These are phyloP conservation scores for Leccinum sublutescens DNA, from an alignment of 768 basidiomycete genomes.

Conservation along the genomic window DNA sequence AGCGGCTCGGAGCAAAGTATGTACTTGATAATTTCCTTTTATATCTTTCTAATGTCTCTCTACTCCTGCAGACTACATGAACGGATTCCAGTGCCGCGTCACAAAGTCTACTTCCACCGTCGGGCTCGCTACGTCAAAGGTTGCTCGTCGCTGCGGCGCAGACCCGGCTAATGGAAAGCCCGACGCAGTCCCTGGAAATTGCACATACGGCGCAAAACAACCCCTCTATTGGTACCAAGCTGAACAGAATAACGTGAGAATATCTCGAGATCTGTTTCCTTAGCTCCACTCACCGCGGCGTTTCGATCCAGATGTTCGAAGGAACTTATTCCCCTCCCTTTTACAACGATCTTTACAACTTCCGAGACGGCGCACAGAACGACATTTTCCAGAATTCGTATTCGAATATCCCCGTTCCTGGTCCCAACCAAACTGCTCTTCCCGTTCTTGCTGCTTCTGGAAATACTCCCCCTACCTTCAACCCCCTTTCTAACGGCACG, in stretches of 20 bases:
- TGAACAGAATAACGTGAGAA: slow-evolving; percentile 58
- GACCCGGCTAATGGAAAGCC: slow-evolving; percentile 49
- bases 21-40: slow-evolving; percentile 19
- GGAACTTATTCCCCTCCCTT: slow-evolving; percentile 57
- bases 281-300: neutral
- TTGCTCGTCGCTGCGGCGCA: slow-evolving; percentile 64
- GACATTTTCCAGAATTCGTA: slow-evolving; percentile 71
- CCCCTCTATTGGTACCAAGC: slow-evolving; percentile 70
- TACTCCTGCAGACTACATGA: slow-evolving; percentile 59
- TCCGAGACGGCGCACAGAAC: slow-evolving; percentile 65
- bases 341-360: slow-evolving; percentile 72
- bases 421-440: slow-evolving; percentile 34
- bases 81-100: slow-evolving; percentile 67
- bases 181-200: slow-evolving; percentile 52
- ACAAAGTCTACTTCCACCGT: slow-evolving; percentile 51
- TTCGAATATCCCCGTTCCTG: slow-evolving; percentile 41
- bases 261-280: neutral
- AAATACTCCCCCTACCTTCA: rapidly evolving
- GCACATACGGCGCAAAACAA: slow-evolving; percentile 70
- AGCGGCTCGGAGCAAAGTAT: slow-evolving; percentile 64
- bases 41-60: neutral
- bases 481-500: neutral
- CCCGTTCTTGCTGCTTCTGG: slow-evolving; percentile 14
- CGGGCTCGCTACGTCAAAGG: slow-evolving; percentile 51
- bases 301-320: slow-evolving; percentile 56